Base-by-base conservation (phyloP, 768 basidiomycete species). In the Candolleomyces efflorescens region DNA sequence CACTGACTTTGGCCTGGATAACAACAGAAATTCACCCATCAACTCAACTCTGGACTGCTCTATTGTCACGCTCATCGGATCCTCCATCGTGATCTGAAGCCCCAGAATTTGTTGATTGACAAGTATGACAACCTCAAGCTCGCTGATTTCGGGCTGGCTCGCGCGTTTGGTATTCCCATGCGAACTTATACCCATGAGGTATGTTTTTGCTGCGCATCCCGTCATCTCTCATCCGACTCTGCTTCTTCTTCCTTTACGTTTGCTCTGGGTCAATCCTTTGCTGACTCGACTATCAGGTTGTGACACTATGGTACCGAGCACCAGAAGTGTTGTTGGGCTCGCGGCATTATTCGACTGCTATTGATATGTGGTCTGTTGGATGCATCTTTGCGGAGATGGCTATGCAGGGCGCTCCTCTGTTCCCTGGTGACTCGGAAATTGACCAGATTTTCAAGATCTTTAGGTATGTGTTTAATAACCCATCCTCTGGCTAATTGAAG, bases 291-390 rank as follows among this genome's bases (percentile, higher is more conserved):
- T 5, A 54, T 51, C 60, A 99, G 97, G 97, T 99, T 49, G 97
- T 99, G 20, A 99, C 97, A 10, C 81, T 99, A 39, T 99, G 97
- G 97, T 99, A 99, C 70, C 92, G 97, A 50, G 93, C 96, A 4
- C 97, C 97, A 3, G 97, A 99, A 71, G 96, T 99, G 51, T 78
- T 99, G 18, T 86, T 99, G 1, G 96, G 96, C 27, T 90, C 92
- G 4, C 86, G 95, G 44, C 94, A 98, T 71, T 99, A 99, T 74
- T 89, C 93, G 15, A 99, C 97, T 2, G 92, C 94, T 2, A 91
- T 99, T 66, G 97, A 99, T 75, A 97, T 98, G 93, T 99, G 97
- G 97, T 95, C 93, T n/a, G 96, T 99, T 20, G 97, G 90, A 0
- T 98, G 95, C 68, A 98, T 99, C 69, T 93, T 97, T 67, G 96